Base-by-base conservation (phyloP, 2,329 filamentous ascomycete genomes). In the Diaporthe vexans region DNA sequence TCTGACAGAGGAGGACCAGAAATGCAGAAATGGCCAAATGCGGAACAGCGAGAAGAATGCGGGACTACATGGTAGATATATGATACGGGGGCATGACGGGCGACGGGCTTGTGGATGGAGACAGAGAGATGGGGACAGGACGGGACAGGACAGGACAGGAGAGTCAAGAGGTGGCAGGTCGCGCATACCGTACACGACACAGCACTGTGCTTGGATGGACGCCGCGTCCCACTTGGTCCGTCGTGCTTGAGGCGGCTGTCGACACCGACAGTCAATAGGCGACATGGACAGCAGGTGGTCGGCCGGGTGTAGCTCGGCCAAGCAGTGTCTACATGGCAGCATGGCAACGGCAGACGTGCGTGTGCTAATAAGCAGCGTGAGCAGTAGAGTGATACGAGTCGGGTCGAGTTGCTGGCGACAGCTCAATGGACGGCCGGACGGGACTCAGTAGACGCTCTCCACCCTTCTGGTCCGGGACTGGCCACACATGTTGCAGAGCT, bases 11-110 rank as follows among this genome's bases (percentile, higher is more conserved):
- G 15, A 69, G 57, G 63, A 56, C 40, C 71, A 46, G 33, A 11
- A 40, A 72, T 71, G 74, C 71, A 73, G 65, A 33, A 59, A 54
- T 43, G 26, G 35, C 69, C 74, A 54, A 67, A 75, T 75, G 57
- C 61, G 73, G 46, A 51, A 73, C 33, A 58, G 63, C 48, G 65
- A 19, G 40, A 29, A 69, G 57, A 52, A 11, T 37, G 29, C n/a
- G 37, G 46, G 63, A 26, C 26, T 52, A 37, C 46, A 52, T 26
- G 17, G 33, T 54, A 67, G 63, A 52, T 37, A 67, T 63, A 58
- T 37, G 21, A 43, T 11, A 37, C 35, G 10, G 35, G 46, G 48
- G 29, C 54, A 48, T 24, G 63, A 26, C 48, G 56, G 69, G 54
- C 35, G 63, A 51, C 29, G 70, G 21, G 19, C 37, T 15, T 46